Conservation (phyloP, 2,329 filamentous ascomycete genomes). For the Nemania diffusa region DNA sequence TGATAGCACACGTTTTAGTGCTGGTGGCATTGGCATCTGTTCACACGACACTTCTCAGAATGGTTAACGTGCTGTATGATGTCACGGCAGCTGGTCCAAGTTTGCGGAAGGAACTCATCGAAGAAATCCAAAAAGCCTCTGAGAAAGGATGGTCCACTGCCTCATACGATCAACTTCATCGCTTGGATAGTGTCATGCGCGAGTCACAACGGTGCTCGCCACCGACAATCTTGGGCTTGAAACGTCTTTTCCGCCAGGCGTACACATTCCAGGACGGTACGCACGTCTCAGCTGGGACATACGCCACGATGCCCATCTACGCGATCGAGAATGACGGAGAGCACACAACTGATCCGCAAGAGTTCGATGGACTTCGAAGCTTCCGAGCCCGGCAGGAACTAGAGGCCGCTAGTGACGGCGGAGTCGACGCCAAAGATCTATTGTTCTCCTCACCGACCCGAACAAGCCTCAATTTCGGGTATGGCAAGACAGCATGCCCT, state of each 20-base stretch:
- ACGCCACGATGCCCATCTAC: background rate
- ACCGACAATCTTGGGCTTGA: constrained; percentile 24
- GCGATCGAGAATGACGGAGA: constrained; percentile 10
- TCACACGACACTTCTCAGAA: constrained; percentile 26
- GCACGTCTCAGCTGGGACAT: background rate
- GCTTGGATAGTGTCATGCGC: constrained; percentile 34
- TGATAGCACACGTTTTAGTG: constrained; percentile 22
- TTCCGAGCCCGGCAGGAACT: too few species aligned
- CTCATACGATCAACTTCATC: constrained; percentile 28
- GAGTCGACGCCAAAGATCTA: background rate
- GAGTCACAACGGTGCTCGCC: constrained; percentile 36
- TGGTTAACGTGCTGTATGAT: constrained; percentile 31
- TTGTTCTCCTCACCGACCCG: background rate
- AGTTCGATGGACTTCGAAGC: constrained; percentile 10
- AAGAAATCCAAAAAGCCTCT: background rate
- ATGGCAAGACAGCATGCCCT: constrained; percentile 3
- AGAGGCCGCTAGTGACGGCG: background rate
- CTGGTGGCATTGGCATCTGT: constrained; percentile 28
- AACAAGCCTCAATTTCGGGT: background rate
- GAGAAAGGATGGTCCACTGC: background rate
- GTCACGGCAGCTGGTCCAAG: background rate
- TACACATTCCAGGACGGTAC: constrained; percentile 25
- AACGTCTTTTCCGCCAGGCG: constrained; percentile 24
- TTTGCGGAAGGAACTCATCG: background rate
- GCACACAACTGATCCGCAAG: background rate